phyloP scores from a whole-genome alignment of 2,329 filamentous ascomycete genomes.

The Basipetospora sp. region DNA sequence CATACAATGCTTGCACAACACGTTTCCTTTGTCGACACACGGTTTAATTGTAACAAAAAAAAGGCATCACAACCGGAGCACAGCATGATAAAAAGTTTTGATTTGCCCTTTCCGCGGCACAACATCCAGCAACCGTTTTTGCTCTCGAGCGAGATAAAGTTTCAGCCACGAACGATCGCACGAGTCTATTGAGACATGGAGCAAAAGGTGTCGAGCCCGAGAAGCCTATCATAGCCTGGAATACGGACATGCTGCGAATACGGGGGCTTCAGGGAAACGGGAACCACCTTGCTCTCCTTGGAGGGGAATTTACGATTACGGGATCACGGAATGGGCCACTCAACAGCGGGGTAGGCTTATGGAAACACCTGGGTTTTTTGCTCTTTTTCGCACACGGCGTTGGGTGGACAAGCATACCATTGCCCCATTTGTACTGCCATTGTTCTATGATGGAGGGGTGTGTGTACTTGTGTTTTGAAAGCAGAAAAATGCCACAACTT shows the following conservation, averaged over 20 bases:
- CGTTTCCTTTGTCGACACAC: slow-evolving; percentile 9
- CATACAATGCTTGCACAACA: not conserved
- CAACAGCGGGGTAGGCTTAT: not conserved
- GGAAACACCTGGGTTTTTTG: no score
- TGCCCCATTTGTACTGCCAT: not conserved
- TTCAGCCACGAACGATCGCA: not conserved
- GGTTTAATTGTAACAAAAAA: slow-evolving; percentile 28
- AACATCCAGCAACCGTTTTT: not conserved
- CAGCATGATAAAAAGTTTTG: slow-evolving; percentile 31
- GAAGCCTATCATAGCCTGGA: no score
- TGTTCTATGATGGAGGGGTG: not conserved
- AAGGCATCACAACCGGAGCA: slow-evolving; percentile 31
- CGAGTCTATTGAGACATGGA: not conserved
- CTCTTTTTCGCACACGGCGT: not conserved
- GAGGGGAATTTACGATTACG: not conserved
- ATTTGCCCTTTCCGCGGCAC: not conserved
- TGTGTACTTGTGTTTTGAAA: not conserved
- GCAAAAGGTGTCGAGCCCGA: not conserved
- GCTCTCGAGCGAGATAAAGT: no score
- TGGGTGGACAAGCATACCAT: not conserved
- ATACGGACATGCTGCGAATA: no score
- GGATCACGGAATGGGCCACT: not conserved
- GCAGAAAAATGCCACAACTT: not conserved
- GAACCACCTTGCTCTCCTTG: no score
- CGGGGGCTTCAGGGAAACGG: not conserved